Evolutionary conservation across 306 rosid genomes (phyloP).

Genomic region (Sesbania bispinosa): DNA sequence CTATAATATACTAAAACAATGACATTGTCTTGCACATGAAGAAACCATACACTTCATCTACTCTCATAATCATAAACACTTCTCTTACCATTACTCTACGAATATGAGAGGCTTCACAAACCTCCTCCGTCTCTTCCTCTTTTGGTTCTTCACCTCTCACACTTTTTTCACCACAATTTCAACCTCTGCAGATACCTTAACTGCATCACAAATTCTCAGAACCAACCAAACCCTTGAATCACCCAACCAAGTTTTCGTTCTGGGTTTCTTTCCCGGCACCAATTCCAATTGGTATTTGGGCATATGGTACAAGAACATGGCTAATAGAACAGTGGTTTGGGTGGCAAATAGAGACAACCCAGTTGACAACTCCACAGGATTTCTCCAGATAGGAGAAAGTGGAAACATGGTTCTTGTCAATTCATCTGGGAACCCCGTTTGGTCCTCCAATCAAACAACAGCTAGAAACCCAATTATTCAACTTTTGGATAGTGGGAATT

Average conservation of each 20-base stretch:
- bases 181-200: constrained; percentile 42
- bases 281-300: constrained; percentile 48
- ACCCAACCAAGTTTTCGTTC: constrained; percentile 33
- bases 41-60: constrained; percentile 1
- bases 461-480: constrained; percentile 31
- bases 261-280: constrained; percentile 38
- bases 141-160: constrained; percentile 12
- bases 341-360: constrained; percentile 69
- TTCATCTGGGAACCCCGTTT: constrained; percentile 1
- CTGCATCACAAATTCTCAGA: constrained; percentile 34
- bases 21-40: constrained; percentile 15
- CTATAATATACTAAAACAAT: no score
- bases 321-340: constrained; percentile 41
- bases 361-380: constrained; percentile 29
- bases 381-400: constrained; percentile 30
- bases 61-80: neutral
- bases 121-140: constrained; percentile 7
- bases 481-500: constrained; percentile 56
- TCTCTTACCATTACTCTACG: constrained; percentile 21
- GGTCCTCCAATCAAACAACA: constrained; percentile 43
- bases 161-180: constrained; percentile 9
- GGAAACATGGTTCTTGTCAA: constrained; percentile 38
- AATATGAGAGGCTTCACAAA: neutral
- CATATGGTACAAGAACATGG: constrained; percentile 48
- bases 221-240: constrained; percentile 47